A percentile compares a stretch with the other conserved stretches of the same genome.
These are phyloP conservation scores for Solanum neorickii DNA, from an alignment of 257 asterid species.

Conservation along the genomic window DNA sequence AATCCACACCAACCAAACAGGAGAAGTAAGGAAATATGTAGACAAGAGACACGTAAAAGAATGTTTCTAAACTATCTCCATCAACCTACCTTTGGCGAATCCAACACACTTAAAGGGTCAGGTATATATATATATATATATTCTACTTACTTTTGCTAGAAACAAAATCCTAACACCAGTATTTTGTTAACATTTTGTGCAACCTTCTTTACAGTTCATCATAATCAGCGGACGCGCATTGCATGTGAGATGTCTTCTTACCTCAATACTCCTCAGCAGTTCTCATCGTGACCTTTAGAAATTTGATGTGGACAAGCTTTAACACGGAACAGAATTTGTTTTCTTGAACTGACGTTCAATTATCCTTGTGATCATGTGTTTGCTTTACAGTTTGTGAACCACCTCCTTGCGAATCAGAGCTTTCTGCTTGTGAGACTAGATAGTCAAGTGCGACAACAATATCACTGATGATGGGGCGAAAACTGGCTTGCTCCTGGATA, in stretches of 20 bases:
- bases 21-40: neutral
- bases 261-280: neutral
- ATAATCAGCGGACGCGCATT: neutral
- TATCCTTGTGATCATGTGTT: slow-evolving; percentile 4
- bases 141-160: neutral
- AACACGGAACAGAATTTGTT: neutral
- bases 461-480: slow-evolving; percentile 45
- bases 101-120: neutral
- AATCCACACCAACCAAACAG: neutral
- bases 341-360: neutral
- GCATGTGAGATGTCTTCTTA: neutral
- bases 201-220: neutral
- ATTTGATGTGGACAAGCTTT: neutral
- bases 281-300: neutral
- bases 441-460: slow-evolving; percentile 52
- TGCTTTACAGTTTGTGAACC: neutral
- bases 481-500: slow-evolving; percentile 48
- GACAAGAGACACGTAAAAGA: neutral
- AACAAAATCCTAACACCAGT: neutral
- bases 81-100: neutral
- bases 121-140: neutral
- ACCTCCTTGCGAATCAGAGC: slow-evolving; percentile 5
- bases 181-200: neutral
- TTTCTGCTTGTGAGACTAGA: slow-evolving; percentile 31
- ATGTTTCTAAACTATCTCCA: neutral